Percentiles rank a stretch among this genome's conserved stretches.
phyloP scores from a whole-genome alignment of 2,329 filamentous ascomycete species.

The Aspergillus hortae region DNA sequence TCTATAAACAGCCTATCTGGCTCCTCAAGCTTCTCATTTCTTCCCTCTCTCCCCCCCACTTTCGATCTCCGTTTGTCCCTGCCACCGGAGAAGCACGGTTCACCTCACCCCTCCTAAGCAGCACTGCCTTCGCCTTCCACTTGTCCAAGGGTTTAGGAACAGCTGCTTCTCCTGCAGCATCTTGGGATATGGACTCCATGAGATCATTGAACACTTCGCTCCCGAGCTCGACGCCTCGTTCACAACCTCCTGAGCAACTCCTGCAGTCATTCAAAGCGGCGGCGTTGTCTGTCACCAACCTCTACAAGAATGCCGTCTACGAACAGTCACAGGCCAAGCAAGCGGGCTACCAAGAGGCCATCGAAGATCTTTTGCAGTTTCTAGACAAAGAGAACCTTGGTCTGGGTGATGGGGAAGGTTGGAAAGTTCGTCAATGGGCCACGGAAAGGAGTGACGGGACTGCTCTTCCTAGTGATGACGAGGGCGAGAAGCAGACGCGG shows the following conservation, averaged over 20 bases:
- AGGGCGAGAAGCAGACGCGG: conserved; percentile 41
- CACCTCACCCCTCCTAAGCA: conserved; percentile 18
- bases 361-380: conserved; percentile 84
- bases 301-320: conserved; percentile 86
- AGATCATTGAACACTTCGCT: conserved; percentile 60
- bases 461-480: conserved; percentile 42
- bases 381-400: conserved; percentile 79
- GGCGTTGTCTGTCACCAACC: conserved; percentile 88
- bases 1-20: background rate
- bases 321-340: conserved; percentile 71
- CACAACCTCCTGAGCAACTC: conserved; percentile 54
- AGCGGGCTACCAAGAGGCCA: conserved; percentile 88
- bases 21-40: conserved; percentile 6
- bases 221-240: conserved; percentile 50
- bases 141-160: conserved; percentile 1
- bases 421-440: conserved; percentile 61
- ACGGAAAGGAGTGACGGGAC: conserved; percentile 46
- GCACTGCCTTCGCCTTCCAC: conserved; percentile 1
- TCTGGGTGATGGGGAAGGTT: conserved; percentile 73
- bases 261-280: conserved; percentile 89
- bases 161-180: conserved; percentile 10
- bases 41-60: background rate
- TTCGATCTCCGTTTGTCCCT: conserved; percentile 1
- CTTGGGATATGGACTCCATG: conserved; percentile 59
- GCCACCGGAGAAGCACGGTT: conserved; percentile 13